A percentile compares a stretch with the other conserved stretches of the same genome.
Evolutionary conservation across 208 protist species (phyloP).

Genomic region (Phytomonas sp.): DNA sequence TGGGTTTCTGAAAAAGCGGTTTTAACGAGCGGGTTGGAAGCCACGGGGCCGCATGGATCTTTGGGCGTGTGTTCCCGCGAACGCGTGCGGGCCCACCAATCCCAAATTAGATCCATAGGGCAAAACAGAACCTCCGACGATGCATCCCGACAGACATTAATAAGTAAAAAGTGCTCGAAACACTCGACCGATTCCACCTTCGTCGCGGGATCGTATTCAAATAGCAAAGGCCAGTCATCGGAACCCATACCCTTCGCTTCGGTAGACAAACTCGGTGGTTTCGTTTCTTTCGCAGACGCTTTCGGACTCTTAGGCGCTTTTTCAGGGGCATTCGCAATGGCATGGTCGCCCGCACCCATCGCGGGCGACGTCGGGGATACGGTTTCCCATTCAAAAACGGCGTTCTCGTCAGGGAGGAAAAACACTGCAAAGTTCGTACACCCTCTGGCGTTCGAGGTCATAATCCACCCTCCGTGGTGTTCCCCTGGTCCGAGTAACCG

Average conservation of each 20-base stretch:
- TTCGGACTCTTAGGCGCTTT: neutral
- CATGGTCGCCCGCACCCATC: neutral
- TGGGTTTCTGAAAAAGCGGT: neutral
- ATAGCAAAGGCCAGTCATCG: slow-evolving; percentile 27
- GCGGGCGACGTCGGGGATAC: neutral
- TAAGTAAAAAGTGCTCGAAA: slow-evolving; percentile 28
- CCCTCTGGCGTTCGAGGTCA: slow-evolving; percentile 21
- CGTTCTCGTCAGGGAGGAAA: slow-evolving; percentile 28
- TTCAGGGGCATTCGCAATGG: neutral
- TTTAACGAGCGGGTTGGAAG: neutral
- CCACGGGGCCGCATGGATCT: neutral
- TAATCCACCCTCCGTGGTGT: slow-evolving; percentile 37
- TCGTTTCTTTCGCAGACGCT: neutral
- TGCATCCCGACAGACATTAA: slow-evolving; percentile 35
- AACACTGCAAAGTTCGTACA: slow-evolving; percentile 34
- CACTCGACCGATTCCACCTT: slow-evolving; percentile 48
- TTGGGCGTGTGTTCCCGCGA: neutral
- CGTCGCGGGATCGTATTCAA: slow-evolving; percentile 28
- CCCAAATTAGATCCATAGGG: slow-evolving; percentile 19
- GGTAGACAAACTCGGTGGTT: no score
- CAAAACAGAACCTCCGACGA: slow-evolving; percentile 32
- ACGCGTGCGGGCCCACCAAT: slow-evolving; percentile 22
- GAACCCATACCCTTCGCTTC: neutral
- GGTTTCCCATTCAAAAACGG: slow-evolving; percentile 1
- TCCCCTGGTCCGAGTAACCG: slow-evolving; percentile 20